Conservation (phyloP, 306 rosid species). For the Vigna hirtella region DNA sequence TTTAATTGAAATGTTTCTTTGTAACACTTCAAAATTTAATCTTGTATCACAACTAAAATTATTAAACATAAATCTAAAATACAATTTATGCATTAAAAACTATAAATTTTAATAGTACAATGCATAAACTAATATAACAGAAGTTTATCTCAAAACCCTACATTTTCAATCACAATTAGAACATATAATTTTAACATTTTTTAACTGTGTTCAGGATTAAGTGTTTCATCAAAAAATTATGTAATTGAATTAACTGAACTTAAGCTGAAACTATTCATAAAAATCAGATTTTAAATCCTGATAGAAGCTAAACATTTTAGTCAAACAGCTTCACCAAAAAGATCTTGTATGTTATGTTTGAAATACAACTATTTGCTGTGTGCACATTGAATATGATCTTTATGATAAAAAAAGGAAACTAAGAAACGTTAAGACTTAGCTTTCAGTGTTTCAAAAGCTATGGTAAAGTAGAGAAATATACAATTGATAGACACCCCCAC, state of each 20-base stretch:
- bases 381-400: not conserved
- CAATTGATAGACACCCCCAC: not conserved
- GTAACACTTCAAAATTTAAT: not conserved
- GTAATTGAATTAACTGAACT: too few species aligned
- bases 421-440: not conserved
- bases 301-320: too few species aligned
- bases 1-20: not conserved
- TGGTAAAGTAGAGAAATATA: not conserved
- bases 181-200: too few species aligned
- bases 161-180: too few species aligned
- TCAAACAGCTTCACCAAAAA: too few species aligned
- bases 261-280: too few species aligned
- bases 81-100: not conserved
- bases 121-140: not conserved
- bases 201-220: too few species aligned
- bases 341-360: too few species aligned
- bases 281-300: too few species aligned
- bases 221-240: too few species aligned
- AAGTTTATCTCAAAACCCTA: too few species aligned
- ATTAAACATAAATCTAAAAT: not conserved
- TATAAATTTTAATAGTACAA: not conserved
- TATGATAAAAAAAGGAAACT: not conserved
- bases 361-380: not conserved
- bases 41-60: not conserved
- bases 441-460: not conserved